Evolutionary conservation across 2,329 filamentous ascomycete species (phyloP).

Genomic region (Penicillium sp.): DNA sequence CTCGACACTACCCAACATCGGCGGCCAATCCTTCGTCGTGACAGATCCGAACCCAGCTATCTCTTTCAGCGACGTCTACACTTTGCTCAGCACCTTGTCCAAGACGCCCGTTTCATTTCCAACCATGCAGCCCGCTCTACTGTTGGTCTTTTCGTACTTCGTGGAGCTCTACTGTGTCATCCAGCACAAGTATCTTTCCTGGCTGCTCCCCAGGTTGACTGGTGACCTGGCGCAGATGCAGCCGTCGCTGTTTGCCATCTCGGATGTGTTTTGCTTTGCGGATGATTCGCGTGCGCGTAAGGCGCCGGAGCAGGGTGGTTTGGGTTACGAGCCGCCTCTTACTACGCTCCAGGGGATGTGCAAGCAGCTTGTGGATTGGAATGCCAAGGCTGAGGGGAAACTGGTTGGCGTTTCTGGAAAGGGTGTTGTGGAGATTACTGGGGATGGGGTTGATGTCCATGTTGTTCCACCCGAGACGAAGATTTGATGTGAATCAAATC

Average conservation of each 20-base stretch:
- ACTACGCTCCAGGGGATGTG: conserved; percentile 34
- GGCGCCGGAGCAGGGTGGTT: conserved; percentile 25
- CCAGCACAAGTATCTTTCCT: conserved; percentile 24
- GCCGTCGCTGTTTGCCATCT: conserved; percentile 30
- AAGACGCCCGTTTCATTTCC: conserved; percentile 30
- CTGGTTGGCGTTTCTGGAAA: conserved; percentile 6
- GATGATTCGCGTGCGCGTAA: conserved; percentile 28
- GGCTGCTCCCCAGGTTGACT: conserved; percentile 23
- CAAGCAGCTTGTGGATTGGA: conserved; percentile 33
- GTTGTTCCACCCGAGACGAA: conserved; percentile 16
- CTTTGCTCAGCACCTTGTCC: conserved; percentile 26
- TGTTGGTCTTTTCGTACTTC: conserved; percentile 30
- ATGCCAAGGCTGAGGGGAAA: conserved; percentile 20
- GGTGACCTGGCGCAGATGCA: conserved; percentile 29
- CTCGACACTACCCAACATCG: conserved; percentile 27
- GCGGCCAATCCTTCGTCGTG: conserved; percentile 48
- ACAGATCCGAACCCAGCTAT: conserved; percentile 48
- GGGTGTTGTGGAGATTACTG: conserved; percentile 11
- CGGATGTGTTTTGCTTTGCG: conserved; percentile 25
- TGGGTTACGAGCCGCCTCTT: conserved; percentile 32
- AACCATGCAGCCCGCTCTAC: conserved; percentile 19
- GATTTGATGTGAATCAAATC: not conserved
- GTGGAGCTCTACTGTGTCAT: conserved; percentile 31
- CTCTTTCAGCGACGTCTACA: conserved; percentile 31
- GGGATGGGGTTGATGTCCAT: conserved; percentile 17